These are phyloP conservation scores for Neurospora crassa DNA, from an alignment of 2,329 filamentous ascomycete genomes.

Conservation along the genomic window DNA sequence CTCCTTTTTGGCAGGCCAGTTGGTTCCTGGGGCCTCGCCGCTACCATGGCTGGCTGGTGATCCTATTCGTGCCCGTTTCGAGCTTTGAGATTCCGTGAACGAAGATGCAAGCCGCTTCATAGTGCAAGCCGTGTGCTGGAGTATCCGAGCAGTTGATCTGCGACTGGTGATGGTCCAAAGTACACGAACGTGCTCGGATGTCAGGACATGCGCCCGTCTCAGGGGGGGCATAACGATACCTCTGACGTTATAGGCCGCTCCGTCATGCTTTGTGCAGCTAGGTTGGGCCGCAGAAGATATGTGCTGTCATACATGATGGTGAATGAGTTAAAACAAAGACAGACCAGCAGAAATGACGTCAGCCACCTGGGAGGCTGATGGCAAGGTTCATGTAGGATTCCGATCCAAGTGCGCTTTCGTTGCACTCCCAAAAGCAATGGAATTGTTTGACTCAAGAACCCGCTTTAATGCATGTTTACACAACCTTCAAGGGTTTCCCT, in stretches of 20 bases:
- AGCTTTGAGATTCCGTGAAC: not conserved
- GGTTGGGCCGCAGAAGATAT: not conserved
- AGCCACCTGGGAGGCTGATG: not conserved
- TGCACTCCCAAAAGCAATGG: not conserved
- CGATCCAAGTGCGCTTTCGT: not conserved
- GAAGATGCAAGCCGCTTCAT: not conserved
- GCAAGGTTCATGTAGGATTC: not conserved
- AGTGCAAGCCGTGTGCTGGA: not conserved
- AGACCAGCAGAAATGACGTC: not conserved
- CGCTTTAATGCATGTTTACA: conserved; percentile 10
- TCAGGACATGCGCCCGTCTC: not conserved
- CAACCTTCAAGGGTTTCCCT: conserved; percentile 5
- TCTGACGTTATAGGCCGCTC: not conserved
- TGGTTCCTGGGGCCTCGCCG: not conserved
- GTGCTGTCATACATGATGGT: not conserved
- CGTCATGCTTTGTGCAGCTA: not conserved
- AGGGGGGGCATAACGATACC: not conserved
- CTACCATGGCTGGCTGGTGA: not conserved
- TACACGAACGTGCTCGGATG: not conserved
- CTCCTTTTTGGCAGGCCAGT: conserved; percentile 49
- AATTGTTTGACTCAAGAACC: not conserved
- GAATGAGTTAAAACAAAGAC: not conserved
- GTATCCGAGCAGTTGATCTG: not conserved
- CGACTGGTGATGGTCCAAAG: not conserved
- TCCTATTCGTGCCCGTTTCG: not conserved